phyloP scores from a whole-genome alignment of 164 flowering plant genomes.

The Piper longum region DNA sequence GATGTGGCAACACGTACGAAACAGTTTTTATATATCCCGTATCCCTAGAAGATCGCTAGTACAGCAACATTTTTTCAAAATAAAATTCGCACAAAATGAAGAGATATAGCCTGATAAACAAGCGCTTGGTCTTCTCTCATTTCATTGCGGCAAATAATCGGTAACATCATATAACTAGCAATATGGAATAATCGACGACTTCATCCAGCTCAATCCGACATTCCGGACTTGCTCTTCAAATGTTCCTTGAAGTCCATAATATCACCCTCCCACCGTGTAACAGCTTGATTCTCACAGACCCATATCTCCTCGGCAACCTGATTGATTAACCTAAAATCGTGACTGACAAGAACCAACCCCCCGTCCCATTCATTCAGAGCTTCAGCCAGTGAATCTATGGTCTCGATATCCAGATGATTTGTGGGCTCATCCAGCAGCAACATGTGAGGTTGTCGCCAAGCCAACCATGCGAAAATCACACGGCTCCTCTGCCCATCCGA shows the following conservation, averaged over 20 bases:
- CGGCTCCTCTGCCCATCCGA: constrained; percentile 93
- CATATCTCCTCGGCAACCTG: constrained; percentile 94
- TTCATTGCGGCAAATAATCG: too few relatives aligned
- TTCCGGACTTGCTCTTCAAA: constrained; percentile 53
- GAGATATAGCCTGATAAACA: too few relatives aligned
- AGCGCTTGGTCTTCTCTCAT: too few relatives aligned
- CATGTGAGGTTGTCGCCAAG: constrained; percentile 72
- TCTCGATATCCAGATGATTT: constrained; percentile 86
- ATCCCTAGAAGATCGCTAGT: too few relatives aligned
- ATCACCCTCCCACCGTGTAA: constrained; percentile 78
- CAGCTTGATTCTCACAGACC: constrained; percentile 80
- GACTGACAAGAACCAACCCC: constrained; percentile 88
- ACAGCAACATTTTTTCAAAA: too few relatives aligned
- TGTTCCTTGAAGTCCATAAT: constrained; percentile 85
- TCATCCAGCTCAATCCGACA: constrained; percentile 24
- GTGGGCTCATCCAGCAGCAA: constrained; percentile 82
- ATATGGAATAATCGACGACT: too few relatives aligned
- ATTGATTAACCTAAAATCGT: constrained; percentile 87
- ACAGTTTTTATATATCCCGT: too few relatives aligned
- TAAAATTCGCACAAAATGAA: too few relatives aligned
- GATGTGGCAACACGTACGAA: too few relatives aligned
- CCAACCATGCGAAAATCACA: constrained; percentile 89
- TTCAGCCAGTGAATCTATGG: constrained; percentile 81
- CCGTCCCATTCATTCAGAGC: constrained; percentile 96
- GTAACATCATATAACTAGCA: too few relatives aligned